Evolutionary conservation across 441 rosid species (phyloP).

Genomic region (Jatropha podagrica): DNA sequence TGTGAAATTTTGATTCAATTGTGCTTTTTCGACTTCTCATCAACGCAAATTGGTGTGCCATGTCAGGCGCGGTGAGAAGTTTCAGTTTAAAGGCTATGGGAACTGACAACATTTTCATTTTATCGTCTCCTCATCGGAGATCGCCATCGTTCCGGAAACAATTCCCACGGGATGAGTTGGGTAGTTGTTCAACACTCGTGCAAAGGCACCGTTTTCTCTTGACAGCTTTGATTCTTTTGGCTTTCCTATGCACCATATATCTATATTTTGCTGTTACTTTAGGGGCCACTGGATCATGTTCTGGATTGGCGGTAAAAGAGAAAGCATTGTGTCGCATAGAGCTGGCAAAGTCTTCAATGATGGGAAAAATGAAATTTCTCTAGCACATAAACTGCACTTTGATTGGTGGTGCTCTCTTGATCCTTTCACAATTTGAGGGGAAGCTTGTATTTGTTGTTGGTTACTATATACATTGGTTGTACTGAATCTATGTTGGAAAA

Average conservation of each 20-base stretch:
- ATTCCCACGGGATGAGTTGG: slow-evolving; percentile 64
- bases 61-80: slow-evolving; percentile 34
- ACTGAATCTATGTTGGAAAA: slow-evolving; percentile 1
- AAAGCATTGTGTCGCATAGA: slow-evolving; percentile 57
- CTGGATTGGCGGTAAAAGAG: slow-evolving; percentile 53
- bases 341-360: slow-evolving; percentile 47
- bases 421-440: not conserved
- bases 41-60: not conserved
- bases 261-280: slow-evolving; percentile 88
- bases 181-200: slow-evolving; percentile 70
- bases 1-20: not conserved
- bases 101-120: slow-evolving; percentile 59
- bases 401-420: not conserved
- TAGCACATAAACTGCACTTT: slow-evolving; percentile 23
- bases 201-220: slow-evolving; percentile 81
- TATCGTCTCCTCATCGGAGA: slow-evolving; percentile 76
- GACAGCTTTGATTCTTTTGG: slow-evolving; percentile 68
- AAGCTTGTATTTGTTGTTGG: not conserved
- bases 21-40: not conserved
- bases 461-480: slow-evolving; percentile 11
- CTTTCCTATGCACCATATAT: slow-evolving; percentile 82
- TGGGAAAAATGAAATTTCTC: slow-evolving; percentile 70
- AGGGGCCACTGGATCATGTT: slow-evolving; percentile 58
- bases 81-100: slow-evolving; percentile 43
- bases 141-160: slow-evolving; percentile 64